A percentile compares a stretch with the other conserved stretches of the same genome.
phyloP scores from a whole-genome alignment of 768 basidiomycete genomes.

The Rubroboletus pulcherrimus region DNA sequence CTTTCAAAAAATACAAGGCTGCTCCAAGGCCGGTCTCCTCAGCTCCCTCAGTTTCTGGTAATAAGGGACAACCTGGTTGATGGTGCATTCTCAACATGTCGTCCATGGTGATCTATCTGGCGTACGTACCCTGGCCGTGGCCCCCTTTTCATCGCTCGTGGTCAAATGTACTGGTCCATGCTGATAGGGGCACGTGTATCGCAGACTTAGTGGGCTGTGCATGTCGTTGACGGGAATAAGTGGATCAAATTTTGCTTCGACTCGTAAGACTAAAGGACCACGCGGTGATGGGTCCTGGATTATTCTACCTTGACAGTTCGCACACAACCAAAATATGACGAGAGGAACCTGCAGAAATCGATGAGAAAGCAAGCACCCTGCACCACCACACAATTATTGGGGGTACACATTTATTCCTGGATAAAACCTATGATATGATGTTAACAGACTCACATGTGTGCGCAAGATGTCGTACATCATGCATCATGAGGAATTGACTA shows the following conservation, averaged over 20 bases:
- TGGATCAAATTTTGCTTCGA: background rate
- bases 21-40: too few relatives aligned
- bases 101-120: too few relatives aligned
- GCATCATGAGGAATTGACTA: background rate
- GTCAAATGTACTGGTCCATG: background rate
- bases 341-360: background rate
- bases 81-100: too few relatives aligned
- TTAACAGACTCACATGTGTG: slow-evolving; percentile 1
- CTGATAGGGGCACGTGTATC: background rate
- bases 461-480: background rate
- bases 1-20: too few relatives aligned
- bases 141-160: too few relatives aligned
- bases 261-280: background rate
- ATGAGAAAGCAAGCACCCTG: background rate
- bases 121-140: too few relatives aligned
- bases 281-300: too few relatives aligned
- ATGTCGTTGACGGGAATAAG: background rate
- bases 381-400: background rate
- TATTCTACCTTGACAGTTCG: too few relatives aligned
- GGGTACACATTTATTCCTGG: background rate
- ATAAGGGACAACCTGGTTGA: too few relatives aligned
- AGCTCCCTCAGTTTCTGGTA: too few relatives aligned
- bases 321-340: background rate
- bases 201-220: slow-evolving; percentile 7
- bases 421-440: background rate